These are phyloP conservation scores for Dactylorhiza incarnata DNA, from an alignment of 106 monocot species.

Conservation along the genomic window DNA sequence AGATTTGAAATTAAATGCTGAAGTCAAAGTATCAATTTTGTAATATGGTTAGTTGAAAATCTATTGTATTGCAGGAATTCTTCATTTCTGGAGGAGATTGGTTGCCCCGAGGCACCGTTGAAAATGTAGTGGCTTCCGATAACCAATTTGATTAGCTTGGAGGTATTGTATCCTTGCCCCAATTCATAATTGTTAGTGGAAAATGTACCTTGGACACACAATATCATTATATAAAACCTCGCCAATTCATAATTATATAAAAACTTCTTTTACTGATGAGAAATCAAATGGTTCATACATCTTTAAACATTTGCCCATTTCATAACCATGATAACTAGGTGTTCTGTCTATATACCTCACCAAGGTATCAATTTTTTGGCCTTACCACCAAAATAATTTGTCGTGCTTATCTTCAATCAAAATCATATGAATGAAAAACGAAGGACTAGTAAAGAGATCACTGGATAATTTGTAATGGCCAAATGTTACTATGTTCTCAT, in stretches of 20 bases:
- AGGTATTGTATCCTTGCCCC: too few relatives aligned
- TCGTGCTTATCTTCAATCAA: too few relatives aligned
- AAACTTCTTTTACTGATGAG: background rate
- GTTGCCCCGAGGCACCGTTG: too few relatives aligned
- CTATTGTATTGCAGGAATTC: constrained; percentile 59
- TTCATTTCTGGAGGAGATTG: constrained; percentile 98
- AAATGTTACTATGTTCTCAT: background rate
- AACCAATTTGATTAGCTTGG: too few relatives aligned
- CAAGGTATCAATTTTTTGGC: background rate
- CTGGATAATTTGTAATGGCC: too few relatives aligned
- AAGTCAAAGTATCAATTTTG: too few relatives aligned
- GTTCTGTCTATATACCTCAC: background rate
- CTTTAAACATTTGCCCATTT: background rate
- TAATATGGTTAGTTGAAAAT: background rate
- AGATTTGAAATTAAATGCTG: too few relatives aligned
- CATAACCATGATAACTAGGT: background rate
- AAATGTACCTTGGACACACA: background rate
- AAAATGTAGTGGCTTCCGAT: too few relatives aligned
- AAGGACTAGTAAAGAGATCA: too few relatives aligned
- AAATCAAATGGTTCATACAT: background rate
- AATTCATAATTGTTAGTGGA: too few relatives aligned
- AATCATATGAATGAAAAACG: too few relatives aligned
- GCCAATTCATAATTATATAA: background rate
- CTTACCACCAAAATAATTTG: background rate
- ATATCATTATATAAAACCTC: background rate